Percentiles rank a stretch among this genome's conserved stretches.
Conservation (phyloP, 2,329 filamentous ascomycete species). For the Aureobasidium namibiae region DNA sequence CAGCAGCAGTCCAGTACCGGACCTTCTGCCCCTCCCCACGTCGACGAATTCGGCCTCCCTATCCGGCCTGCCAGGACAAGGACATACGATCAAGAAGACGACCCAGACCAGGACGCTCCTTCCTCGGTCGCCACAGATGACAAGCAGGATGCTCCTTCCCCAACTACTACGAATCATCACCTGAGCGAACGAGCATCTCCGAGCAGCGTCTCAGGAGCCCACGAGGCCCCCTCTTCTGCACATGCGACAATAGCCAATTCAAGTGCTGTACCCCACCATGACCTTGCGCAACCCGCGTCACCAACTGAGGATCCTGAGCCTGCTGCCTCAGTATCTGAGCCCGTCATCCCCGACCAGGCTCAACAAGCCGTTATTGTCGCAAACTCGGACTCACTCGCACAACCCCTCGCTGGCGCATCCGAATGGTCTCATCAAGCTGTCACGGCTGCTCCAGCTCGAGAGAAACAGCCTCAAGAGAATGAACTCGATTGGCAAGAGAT, state of each 20-base stretch:
- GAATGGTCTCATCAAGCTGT: conserved; percentile 89
- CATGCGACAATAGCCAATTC: not conserved
- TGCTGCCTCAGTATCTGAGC: not conserved
- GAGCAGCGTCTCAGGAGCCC: not conserved
- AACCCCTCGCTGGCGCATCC: conserved; percentile 40
- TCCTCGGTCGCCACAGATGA: not conserved
- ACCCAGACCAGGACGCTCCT: conserved; percentile 6
- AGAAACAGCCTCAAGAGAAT: conserved; percentile 42
- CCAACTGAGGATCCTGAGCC: not conserved
- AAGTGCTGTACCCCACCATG: not conserved
- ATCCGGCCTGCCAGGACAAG: conserved; percentile 24
- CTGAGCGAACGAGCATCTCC: not conserved
- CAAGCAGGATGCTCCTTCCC: not conserved
- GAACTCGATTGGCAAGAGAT: conserved; percentile 78
- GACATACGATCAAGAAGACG: conserved; percentile 20
- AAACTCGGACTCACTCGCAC: not conserved
- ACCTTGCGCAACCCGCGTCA: not conserved
- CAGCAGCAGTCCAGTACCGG: not conserved
- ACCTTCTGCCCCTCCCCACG: not conserved
- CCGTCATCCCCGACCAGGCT: not conserved
- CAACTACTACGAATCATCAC: not conserved
- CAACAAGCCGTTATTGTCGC: conserved; percentile 8
- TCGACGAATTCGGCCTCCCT: conserved; percentile 31
- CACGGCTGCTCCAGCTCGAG: conserved; percentile 40
- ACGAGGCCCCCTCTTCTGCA: not conserved